These are phyloP conservation scores for Cryoendolithus antarcticus DNA, from an alignment of 2,329 filamentous ascomycete species.

Conservation along the genomic window DNA sequence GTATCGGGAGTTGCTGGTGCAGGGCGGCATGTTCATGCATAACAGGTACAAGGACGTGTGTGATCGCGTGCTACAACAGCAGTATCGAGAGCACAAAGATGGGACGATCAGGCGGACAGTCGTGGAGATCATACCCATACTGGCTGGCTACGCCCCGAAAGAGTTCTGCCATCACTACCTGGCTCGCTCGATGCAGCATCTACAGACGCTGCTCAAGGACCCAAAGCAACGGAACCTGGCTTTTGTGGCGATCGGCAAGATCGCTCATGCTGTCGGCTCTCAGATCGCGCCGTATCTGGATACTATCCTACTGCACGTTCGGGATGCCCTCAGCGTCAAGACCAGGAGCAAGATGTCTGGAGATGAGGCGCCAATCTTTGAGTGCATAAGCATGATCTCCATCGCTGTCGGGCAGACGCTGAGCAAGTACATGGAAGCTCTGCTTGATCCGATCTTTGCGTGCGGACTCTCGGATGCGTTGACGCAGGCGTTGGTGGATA, in stretches of 20 bases:
- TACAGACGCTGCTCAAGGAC: slow-evolving; percentile 86
- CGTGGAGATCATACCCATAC: slow-evolving; percentile 78
- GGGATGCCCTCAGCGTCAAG: slow-evolving; percentile 76
- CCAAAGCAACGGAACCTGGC: slow-evolving; percentile 90
- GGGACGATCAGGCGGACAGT: slow-evolving; percentile 78
- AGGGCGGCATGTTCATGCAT: slow-evolving; percentile 99
- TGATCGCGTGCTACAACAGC: slow-evolving; percentile 63
- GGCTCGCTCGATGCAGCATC: slow-evolving; percentile 93
- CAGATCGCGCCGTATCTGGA: slow-evolving; percentile 92
- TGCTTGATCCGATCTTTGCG: slow-evolving; percentile 91
- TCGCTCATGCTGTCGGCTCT: slow-evolving; percentile 91
- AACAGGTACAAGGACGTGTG: slow-evolving; percentile 76
- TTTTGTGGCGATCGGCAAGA: slow-evolving; percentile 89
- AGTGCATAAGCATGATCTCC: slow-evolving; percentile 93
- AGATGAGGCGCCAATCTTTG: slow-evolving; percentile 70
- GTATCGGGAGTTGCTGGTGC: slow-evolving; percentile 81
- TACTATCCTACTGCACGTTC: slow-evolving; percentile 82
- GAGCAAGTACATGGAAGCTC: slow-evolving; percentile 94
- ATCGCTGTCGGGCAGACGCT: slow-evolving; percentile 91
- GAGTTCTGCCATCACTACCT: slow-evolving; percentile 82
- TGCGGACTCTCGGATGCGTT: slow-evolving; percentile 89
- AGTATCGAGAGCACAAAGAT: slow-evolving; percentile 87
- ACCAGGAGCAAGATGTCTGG: slow-evolving; percentile 47
- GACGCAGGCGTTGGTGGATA: slow-evolving; percentile 90
- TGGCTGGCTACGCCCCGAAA: slow-evolving; percentile 82